Percentiles rank a stretch among this genome's conserved stretches.
Evolutionary conservation across 2,329 filamentous ascomycete species (phyloP).

Genomic region (Trichoderma atroviride): DNA sequence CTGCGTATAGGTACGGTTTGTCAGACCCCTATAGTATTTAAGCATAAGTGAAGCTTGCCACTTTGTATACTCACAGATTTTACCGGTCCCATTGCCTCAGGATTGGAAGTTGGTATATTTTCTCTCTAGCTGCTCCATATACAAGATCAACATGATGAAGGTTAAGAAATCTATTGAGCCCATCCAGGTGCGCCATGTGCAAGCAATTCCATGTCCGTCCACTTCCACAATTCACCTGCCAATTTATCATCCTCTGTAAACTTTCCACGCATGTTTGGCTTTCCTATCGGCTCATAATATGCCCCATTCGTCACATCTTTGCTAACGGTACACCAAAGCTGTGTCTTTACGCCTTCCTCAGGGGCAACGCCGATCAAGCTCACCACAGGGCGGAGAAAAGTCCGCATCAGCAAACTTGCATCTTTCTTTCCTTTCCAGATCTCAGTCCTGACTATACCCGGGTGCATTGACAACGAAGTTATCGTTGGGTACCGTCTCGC

Average conservation of each 20-base stretch:
- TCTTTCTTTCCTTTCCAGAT: slow-evolving; percentile 6
- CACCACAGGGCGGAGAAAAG: neutral
- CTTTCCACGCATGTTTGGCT: neutral
- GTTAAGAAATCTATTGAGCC: neutral
- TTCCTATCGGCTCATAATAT: neutral
- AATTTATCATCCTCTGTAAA: neutral
- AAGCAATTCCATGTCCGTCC: neutral
- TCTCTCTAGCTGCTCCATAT: too few species aligned
- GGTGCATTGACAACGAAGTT: neutral
- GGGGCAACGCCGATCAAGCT: neutral
- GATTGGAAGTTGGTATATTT: too few species aligned
- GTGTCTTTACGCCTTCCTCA: neutral
- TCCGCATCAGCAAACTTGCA: neutral
- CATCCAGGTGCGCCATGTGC: neutral
- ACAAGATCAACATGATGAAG: too few species aligned
- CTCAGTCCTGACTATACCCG: neutral
- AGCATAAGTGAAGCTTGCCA: too few species aligned
- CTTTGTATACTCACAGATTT: too few species aligned
- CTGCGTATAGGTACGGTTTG: too few species aligned
- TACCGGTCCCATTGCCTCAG: too few species aligned
- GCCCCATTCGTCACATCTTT: neutral
- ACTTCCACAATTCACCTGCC: neutral
- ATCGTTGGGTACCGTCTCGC: neutral
- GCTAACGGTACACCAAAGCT: neutral
- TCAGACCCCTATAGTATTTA: too few species aligned